A percentile compares a stretch with the other conserved stretches of the same genome.
Evolutionary conservation across 176 grass and related monocot species (phyloP).

Genomic region (Ensete glaucum): DNA sequence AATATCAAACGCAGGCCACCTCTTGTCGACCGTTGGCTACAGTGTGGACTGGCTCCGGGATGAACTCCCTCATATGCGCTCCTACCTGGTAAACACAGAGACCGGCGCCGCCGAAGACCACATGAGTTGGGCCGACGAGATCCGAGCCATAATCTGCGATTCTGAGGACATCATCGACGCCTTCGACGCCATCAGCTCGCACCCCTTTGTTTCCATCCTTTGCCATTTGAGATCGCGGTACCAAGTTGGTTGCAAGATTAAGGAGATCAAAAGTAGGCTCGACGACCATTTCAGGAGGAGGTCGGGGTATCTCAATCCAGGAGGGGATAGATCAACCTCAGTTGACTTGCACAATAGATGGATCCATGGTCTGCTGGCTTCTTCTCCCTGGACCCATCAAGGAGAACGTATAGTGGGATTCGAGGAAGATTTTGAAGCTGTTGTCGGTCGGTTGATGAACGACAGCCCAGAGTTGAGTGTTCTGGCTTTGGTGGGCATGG

Average conservation of each 20-base stretch:
- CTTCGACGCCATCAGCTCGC: background rate
- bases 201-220: background rate
- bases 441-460: constrained; percentile 7
- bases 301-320: background rate
- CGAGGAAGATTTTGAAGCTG: constrained; percentile 5
- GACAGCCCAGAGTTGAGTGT: constrained; percentile 9
- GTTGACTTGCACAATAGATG: background rate
- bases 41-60: constrained; percentile 27
- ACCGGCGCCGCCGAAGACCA: background rate
- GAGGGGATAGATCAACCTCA: background rate
- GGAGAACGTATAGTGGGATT: constrained; percentile 19
- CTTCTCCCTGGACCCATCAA: constrained; percentile 27
- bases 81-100: constrained; percentile 21
- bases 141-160: constrained; percentile 12
- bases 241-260: background rate
- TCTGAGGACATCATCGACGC: background rate
- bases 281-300: background rate
- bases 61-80: constrained; percentile 25
- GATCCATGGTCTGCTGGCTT: constrained; percentile 14
- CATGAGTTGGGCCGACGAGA: constrained; percentile 23
- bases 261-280: background rate
- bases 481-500: constrained; percentile 33
- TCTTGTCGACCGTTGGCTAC: background rate
- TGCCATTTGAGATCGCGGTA: background rate
- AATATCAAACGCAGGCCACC: constrained; percentile 3